Base-by-base conservation (phyloP, 495 filamentous ascomycete species). In the Aspergillus nanangensis region DNA sequence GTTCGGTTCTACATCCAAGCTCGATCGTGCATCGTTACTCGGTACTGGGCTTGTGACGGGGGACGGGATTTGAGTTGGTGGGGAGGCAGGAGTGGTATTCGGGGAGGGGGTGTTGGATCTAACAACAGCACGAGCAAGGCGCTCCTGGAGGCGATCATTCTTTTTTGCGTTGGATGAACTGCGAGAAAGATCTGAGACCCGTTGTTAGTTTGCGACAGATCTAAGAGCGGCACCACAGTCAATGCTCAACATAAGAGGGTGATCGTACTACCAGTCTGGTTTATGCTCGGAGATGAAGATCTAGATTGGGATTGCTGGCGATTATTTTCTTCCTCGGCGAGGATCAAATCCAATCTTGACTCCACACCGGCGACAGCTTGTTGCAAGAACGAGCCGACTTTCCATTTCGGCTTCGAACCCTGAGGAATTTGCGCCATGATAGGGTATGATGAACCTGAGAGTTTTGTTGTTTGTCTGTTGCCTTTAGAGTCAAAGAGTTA, bases 331-430 rank as follows among this genome's bases (percentile, higher is more conserved):
- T n/a, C n/a, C n/a, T 95, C 91, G 47, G 90, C 83, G 47, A 99
- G 75, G 43, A 99, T 96, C 38, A 79, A 87, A 62, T 99, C 93
- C 32, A 99, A 74, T 38, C 87, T 81, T 47, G 91, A 94, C 67
- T 99, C 93, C 37, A 99, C 86, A 31, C 90, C 89, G 21, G 90
- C 90, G 41, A 96, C 89, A 42, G 92, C 91, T 62, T 95, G 89
- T 48, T 87, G 86, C 38, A 99, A 74, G 57, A 98, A 87, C 22
- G 83, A 87, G 18, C 90, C 88, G 34, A 73, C 60, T 18, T 69
- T 70, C 67, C 70, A 75, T 65, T 63, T 71, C n/a, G 57, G 41
- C 45, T 67, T 72, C 11, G 55, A 17, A 8, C 54, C 21, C 25
- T 63, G 65, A 4, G 57, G 40, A 37, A 65, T 62, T 31, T 72